A percentile compares a stretch with the other conserved stretches of the same genome.
Conservation (phyloP, 257 asterid genomes). For the Striga asiatica region DNA sequence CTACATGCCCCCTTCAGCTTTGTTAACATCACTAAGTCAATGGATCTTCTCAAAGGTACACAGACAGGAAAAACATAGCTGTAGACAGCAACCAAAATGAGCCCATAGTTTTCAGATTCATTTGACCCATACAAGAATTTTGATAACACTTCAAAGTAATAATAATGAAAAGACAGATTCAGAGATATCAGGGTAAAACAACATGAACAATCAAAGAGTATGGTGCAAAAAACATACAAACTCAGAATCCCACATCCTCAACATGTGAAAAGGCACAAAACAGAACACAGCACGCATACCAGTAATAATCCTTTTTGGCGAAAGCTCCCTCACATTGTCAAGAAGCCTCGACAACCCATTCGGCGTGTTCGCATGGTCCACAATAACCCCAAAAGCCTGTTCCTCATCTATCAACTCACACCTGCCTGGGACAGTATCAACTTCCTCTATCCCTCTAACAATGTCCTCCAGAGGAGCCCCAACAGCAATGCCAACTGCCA, state of each 20-base stretch:
- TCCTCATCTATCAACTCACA: slow-evolving; percentile 96
- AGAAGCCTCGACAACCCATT: slow-evolving; percentile 78
- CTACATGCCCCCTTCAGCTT: too few relatives aligned
- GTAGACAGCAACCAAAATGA: too few relatives aligned
- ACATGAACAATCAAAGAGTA: too few relatives aligned
- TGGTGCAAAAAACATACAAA: slow-evolving; percentile 1
- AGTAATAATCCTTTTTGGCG: slow-evolving; percentile 71
- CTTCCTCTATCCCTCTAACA: slow-evolving; percentile 95
- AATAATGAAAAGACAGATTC: too few relatives aligned
- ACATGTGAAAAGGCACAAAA: not conserved
- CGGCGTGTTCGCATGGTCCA: slow-evolving; percentile 80
- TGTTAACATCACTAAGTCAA: too few relatives aligned
- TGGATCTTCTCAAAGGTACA: too few relatives aligned
- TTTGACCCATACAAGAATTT: too few relatives aligned
- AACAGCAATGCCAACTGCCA: slow-evolving; percentile 86
- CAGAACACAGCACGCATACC: slow-evolving; percentile 33
- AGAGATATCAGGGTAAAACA: too few relatives aligned
- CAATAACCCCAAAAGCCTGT: slow-evolving; percentile 90
- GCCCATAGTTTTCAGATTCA: too few relatives aligned
- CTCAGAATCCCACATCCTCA: too few relatives aligned
- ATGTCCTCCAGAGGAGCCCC: slow-evolving; percentile 95
- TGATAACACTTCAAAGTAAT: too few relatives aligned
- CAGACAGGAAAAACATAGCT: too few relatives aligned
- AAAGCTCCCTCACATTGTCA: slow-evolving; percentile 74
- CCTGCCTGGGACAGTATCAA: slow-evolving; percentile 93